Percentiles rank a stretch among this genome's conserved stretches.
Evolutionary conservation across 495 filamentous ascomycete species (phyloP).

Genomic region (Tuber indicum): DNA sequence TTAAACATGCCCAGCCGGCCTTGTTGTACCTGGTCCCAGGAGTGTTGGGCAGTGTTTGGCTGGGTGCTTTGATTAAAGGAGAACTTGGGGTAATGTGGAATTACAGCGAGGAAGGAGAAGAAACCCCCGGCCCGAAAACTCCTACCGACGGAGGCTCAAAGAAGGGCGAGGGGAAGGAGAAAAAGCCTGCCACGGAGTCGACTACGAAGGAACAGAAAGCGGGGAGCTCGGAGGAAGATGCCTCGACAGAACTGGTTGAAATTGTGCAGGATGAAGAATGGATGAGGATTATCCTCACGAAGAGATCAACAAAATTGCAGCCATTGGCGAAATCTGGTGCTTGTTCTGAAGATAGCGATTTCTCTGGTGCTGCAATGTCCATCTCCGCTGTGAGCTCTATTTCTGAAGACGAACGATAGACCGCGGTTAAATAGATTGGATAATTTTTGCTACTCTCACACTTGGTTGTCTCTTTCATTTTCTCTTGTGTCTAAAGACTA

Average conservation of each 20-base stretch:
- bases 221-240: conserved; percentile 7
- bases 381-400: neutral
- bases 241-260: conserved; percentile 14
- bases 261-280: conserved; percentile 29
- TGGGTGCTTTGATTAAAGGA: conserved; percentile 64
- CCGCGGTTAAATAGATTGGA: neutral
- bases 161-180: conserved; percentile 20
- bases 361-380: neutral
- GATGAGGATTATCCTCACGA: conserved; percentile 39
- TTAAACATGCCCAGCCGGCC: conserved; percentile 78
- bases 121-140: neutral
- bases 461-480: neutral
- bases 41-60: conserved; percentile 68
- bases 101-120: conserved; percentile 63
- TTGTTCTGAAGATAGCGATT: neutral
- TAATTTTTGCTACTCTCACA: neutral
- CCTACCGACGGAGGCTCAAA: conserved; percentile 11
- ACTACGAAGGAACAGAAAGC: neutral
- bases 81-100: conserved; percentile 69
- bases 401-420: neutral
- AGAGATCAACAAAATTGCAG: neutral
- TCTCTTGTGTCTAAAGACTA: neutral
- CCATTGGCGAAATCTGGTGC: neutral
- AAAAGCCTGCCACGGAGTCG: conserved; percentile 7
- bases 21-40: conserved; percentile 88